phyloP scores from a whole-genome alignment of 768 basidiomycete species.

The Macrolepiota dolichaula region DNA sequence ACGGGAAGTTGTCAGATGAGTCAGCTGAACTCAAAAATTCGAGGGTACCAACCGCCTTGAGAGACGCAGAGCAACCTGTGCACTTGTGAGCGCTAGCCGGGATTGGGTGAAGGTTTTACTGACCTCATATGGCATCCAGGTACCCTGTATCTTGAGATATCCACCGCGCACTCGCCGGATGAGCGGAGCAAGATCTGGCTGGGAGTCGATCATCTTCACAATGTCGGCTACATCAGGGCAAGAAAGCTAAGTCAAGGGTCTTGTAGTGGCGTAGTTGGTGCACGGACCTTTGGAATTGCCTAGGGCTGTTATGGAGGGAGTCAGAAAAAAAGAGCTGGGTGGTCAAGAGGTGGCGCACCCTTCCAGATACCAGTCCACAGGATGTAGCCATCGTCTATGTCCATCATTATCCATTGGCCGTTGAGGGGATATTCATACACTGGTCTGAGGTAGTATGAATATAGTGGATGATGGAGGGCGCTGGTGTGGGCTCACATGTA shows the following conservation, averaged over 20 bases:
- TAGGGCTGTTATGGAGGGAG: conserved; percentile 49
- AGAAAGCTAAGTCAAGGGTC: background rate
- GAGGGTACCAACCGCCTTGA: conserved; percentile 63
- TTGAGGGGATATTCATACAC: conserved; percentile 90
- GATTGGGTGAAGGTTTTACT: conserved; percentile 17
- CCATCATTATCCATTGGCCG: conserved; percentile 94
- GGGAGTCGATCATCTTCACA: conserved; percentile 89
- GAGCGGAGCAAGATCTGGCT: conserved; percentile 80
- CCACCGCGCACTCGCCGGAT: conserved; percentile 84
- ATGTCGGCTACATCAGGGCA: conserved; percentile 64
- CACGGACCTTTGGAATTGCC: conserved; percentile 82
- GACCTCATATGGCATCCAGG: conserved; percentile 93
- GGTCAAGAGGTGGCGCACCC: conserved; percentile 42
- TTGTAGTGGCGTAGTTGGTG: background rate
- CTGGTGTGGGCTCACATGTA: conserved; percentile 64
- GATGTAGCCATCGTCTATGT: conserved; percentile 90
- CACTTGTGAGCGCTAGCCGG: background rate
- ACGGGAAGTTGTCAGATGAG: conserved; percentile 12
- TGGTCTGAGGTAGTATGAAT: conserved; percentile 41
- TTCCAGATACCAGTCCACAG: conserved; percentile 96
- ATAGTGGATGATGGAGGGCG: conserved; percentile 15
- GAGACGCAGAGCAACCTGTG: conserved; percentile 71
- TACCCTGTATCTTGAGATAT: conserved; percentile 89
- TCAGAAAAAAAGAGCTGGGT: background rate
- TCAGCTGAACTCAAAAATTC: conserved; percentile 2